These are phyloP conservation scores for Fusarium austroafricanum DNA, from an alignment of 2,329 filamentous ascomycete genomes.

Conservation along the genomic window DNA sequence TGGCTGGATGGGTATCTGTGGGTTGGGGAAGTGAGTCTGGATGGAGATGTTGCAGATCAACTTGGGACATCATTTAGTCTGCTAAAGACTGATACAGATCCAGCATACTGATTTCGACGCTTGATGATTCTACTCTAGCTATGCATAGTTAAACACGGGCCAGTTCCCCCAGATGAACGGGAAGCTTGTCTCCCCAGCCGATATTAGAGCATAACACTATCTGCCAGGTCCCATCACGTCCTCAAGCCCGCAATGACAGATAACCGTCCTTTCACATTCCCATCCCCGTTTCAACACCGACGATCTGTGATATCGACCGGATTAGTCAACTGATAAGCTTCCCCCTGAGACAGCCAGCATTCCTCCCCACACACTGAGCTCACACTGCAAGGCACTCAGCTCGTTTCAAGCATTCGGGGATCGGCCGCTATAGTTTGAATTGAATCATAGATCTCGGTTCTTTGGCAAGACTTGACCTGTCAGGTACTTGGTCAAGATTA, in stretches of 20 bases:
- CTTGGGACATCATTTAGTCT: neutral
- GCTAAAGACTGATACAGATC: neutral
- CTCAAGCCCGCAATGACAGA: neutral
- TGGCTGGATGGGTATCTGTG: too few relatives aligned
- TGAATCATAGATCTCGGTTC: constrained; percentile 2
- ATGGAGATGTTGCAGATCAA: too few relatives aligned
- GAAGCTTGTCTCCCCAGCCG: too few relatives aligned
- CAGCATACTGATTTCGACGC: neutral
- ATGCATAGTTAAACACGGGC: too few relatives aligned
- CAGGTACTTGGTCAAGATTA: neutral
- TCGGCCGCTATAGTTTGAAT: neutral
- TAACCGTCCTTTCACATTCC: neutral
- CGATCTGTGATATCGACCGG: neutral
- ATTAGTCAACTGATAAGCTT: neutral
- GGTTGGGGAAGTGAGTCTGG: neutral
- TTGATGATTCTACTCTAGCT: neutral
- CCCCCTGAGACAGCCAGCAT: constrained; percentile 10
- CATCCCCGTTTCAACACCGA: too few relatives aligned
- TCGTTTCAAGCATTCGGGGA: neutral
- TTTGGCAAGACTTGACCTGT: neutral
- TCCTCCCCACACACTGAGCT: neutral
- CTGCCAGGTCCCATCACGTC: neutral
- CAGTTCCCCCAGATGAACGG: neutral
- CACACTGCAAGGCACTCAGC: too few relatives aligned
- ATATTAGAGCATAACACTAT: too few relatives aligned